These are phyloP conservation scores for Suhomyces kunorum DNA, from an alignment of 1,139 yeast species.

Conservation along the genomic window DNA sequence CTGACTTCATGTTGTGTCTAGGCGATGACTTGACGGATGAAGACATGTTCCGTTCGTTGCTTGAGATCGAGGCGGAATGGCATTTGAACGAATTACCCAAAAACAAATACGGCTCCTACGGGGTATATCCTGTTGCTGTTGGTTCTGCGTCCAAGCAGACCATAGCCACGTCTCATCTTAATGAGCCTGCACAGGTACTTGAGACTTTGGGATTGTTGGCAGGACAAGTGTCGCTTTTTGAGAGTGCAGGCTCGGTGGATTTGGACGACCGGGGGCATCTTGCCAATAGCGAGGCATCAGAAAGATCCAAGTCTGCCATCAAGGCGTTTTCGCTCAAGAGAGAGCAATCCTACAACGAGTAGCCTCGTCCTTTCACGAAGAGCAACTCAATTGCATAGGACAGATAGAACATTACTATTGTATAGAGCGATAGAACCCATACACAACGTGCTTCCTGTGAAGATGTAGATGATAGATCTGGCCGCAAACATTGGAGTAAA, in stretches of 20 bases:
- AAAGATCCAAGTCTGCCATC: constrained; percentile 41
- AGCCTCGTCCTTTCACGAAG: no score
- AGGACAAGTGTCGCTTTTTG: constrained; percentile 73
- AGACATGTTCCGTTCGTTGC: constrained; percentile 86
- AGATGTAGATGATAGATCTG: no score
- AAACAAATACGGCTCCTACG: constrained; percentile 54
- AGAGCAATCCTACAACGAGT: constrained; percentile 1
- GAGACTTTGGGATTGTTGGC: constrained; percentile 81
- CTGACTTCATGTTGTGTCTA: constrained; percentile 83
- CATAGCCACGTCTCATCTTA: constrained; percentile 82
- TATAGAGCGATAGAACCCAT: no score
- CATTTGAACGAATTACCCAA: constrained; percentile 34
- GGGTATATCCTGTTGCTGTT: constrained; percentile 85
- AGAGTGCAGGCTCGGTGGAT: constrained; percentile 73
- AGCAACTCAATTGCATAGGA: no score
- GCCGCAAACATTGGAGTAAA: no score
- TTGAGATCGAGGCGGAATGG: constrained; percentile 58
- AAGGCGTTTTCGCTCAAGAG: constrained; percentile 23
- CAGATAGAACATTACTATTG: neutral
- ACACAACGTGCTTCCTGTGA: no score
- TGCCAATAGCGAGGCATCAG: constrained; percentile 47
- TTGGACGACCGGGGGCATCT: constrained; percentile 76
- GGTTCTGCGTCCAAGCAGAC: constrained; percentile 94
- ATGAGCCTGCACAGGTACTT: constrained; percentile 82
- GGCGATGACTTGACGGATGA: constrained; percentile 98